Evolutionary conservation across 805 yeast genomes (phyloP).

Genomic region (Metschnikowia orientalis): DNA sequence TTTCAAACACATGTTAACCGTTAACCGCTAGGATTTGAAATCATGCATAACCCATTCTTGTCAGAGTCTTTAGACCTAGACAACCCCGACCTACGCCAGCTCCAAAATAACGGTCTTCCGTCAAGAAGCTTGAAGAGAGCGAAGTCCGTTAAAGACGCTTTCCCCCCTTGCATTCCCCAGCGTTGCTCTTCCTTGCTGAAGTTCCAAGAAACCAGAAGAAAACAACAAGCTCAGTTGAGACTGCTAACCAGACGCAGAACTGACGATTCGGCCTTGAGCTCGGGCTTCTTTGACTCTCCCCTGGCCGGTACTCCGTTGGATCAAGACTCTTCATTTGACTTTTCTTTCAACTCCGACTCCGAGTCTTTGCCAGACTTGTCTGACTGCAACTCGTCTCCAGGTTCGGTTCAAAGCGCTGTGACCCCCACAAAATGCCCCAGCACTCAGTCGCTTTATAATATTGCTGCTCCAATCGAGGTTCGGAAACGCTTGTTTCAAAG

Average conservation of each 20-base stretch:
- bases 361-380: constrained; percentile 38
- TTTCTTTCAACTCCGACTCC: constrained; percentile 21
- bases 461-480: neutral
- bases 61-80: neutral
- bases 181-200: constrained; percentile 1
- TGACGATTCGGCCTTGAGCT: constrained; percentile 1
- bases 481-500: constrained; percentile 4
- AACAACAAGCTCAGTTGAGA: constrained; percentile 1
- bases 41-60: constrained; percentile 4
- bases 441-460: constrained; percentile 4
- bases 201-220: constrained; percentile 1
- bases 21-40: no score
- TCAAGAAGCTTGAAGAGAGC: constrained; percentile 10
- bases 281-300: neutral
- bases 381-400: constrained; percentile 22
- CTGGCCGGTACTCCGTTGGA: constrained; percentile 1
- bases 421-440: constrained; percentile 14
- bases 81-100: constrained; percentile 3
- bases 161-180: constrained; percentile 7
- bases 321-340: neutral
- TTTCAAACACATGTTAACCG: no score
- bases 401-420: constrained; percentile 9
- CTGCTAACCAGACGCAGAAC: constrained; percentile 3
- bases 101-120: neutral
- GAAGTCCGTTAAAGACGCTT: constrained; percentile 12